These are phyloP conservation scores for Selenicereus undatus DNA, from an alignment of 148 eudicot species.

Conservation along the genomic window DNA sequence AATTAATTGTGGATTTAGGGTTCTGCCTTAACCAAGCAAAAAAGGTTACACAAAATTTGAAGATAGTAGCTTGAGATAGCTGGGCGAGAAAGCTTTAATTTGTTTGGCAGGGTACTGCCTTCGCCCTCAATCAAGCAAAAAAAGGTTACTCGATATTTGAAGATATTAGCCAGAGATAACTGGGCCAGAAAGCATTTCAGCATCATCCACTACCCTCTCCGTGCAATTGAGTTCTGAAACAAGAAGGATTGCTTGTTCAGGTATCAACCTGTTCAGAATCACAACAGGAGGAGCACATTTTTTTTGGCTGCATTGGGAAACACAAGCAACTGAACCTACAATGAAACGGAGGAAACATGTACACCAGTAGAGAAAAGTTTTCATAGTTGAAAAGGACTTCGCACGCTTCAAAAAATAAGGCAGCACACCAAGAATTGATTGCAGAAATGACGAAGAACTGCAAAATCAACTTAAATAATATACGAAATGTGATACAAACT, in stretches of 20 bases:
- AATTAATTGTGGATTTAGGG: background rate
- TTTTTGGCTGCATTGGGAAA: background rate
- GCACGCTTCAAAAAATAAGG: too few relatives aligned
- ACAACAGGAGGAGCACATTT: background rate
- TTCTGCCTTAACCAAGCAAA: background rate
- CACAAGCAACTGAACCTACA: too few relatives aligned
- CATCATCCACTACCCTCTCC: background rate
- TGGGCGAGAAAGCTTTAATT: background rate
- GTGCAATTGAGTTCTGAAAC: background rate
- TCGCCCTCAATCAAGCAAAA: too few relatives aligned
- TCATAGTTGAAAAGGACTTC: background rate
- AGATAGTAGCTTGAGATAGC: too few relatives aligned
- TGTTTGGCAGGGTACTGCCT: background rate
- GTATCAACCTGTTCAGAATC: background rate
- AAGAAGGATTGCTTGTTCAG: background rate
- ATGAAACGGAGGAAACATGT: too few relatives aligned
- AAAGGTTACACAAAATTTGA: background rate
- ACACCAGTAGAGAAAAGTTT: background rate
- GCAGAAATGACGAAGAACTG: too few relatives aligned
- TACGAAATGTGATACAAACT: too few relatives aligned
- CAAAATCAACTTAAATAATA: too few relatives aligned
- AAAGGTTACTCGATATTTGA: too few relatives aligned
- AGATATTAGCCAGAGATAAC: too few relatives aligned
- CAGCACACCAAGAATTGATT: too few relatives aligned
- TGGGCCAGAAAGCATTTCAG: background rate